A percentile compares a stretch with the other conserved stretches of the same genome.
Evolutionary conservation across 331 rosid genomes (phyloP).

Genomic region (Erythrophleum ivorense): DNA sequence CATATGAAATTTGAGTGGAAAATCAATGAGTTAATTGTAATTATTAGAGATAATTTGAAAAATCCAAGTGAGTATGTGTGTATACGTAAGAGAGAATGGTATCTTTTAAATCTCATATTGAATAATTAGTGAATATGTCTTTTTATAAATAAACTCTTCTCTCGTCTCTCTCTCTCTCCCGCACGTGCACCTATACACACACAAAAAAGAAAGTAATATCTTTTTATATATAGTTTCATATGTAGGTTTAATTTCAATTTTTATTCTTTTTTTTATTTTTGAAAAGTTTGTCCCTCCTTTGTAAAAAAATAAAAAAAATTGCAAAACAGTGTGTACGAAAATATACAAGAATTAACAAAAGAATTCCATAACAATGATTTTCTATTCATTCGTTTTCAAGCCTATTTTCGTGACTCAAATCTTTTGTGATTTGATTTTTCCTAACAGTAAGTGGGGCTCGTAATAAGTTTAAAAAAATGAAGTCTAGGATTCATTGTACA

Average conservation of each 20-base stretch:
- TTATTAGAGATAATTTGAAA: background rate
- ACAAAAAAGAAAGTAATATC: no score
- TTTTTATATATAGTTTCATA: background rate
- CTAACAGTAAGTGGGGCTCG: background rate
- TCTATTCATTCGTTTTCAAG: background rate
- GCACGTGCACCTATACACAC: no score
- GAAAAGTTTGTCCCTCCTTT: no score
- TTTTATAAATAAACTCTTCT: no score
- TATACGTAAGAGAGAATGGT: background rate
- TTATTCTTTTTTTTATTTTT: no score
- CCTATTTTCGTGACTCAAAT: background rate
- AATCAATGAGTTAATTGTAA: background rate
- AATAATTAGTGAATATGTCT: background rate
- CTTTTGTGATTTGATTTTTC: background rate
- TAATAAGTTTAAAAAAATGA: background rate
- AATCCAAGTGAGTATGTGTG: background rate
- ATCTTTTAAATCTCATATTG: background rate
- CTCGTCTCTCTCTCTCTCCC: no score
- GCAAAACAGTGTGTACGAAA: background rate
- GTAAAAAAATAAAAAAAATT: no score
- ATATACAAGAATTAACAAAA: background rate
- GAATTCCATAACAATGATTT: background rate
- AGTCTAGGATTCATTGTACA: background rate
- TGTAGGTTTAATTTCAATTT: background rate
- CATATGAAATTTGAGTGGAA: background rate